A percentile compares a stretch with the other conserved stretches of the same genome.
Evolutionary conservation across 345 rosid species (phyloP).

Genomic region (Dipteronia sinensis): DNA sequence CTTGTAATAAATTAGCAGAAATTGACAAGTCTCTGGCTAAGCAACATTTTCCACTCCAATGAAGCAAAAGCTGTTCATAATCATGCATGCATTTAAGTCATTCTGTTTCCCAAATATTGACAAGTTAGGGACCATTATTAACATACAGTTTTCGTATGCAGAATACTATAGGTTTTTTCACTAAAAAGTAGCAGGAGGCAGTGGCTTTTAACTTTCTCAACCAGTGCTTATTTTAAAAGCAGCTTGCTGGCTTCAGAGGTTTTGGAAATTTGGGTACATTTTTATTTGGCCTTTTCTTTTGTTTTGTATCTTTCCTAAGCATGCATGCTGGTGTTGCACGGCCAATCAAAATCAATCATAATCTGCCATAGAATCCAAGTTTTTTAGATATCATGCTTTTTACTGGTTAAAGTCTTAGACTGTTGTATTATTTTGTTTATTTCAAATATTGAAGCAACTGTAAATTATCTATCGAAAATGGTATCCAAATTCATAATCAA

Average conservation of each 20-base stretch:
- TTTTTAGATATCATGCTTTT: too few relatives aligned
- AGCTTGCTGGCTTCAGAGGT: background rate
- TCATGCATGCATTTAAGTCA: background rate
- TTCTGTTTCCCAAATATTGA: background rate
- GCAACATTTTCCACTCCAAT: background rate
- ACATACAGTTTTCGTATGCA: background rate
- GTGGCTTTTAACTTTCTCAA: background rate
- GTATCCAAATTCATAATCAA: too few relatives aligned
- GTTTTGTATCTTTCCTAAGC: background rate
- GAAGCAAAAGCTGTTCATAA: background rate
- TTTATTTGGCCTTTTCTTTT: background rate
- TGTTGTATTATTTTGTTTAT: too few relatives aligned
- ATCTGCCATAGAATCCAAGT: too few relatives aligned
- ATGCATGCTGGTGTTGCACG: background rate
- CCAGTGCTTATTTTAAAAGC: background rate
- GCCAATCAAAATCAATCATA: background rate
- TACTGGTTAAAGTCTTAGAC: too few relatives aligned
- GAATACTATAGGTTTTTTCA: background rate
- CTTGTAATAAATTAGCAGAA: background rate
- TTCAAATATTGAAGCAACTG: too few relatives aligned
- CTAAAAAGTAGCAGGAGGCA: background rate
- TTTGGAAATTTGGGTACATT: background rate
- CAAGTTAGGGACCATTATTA: background rate
- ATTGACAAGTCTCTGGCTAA: background rate
- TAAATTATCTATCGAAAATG: too few relatives aligned